phyloP scores from a whole-genome alignment of 2,329 filamentous ascomycete species.

The Fusarium illudens region DNA sequence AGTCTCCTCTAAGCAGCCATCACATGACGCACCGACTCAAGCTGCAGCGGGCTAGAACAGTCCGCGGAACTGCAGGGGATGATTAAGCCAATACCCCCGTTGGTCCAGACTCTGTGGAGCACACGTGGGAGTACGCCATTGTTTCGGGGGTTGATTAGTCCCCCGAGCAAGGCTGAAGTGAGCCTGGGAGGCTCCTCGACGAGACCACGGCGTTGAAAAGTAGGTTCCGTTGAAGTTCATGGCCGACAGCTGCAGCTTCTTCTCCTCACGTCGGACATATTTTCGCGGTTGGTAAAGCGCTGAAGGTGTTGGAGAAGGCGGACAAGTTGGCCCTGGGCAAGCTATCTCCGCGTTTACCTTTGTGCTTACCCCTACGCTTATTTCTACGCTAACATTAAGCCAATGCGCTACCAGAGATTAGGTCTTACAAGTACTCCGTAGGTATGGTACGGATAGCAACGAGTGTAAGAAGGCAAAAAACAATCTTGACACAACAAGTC shows the following conservation, averaged over 20 bases:
- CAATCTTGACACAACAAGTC: no score
- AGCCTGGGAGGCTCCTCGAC: neutral
- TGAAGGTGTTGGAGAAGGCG: neutral
- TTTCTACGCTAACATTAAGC: neutral
- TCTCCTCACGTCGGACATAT: neutral
- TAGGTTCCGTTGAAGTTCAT: constrained; percentile 17
- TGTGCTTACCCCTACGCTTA: neutral
- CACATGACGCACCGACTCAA: neutral
- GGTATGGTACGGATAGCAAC: no score
- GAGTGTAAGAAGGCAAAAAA: no score
- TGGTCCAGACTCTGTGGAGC: constrained; percentile 47
- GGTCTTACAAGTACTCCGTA: neutral
- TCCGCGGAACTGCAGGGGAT: neutral
- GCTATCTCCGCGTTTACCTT: neutral
- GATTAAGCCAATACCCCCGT: neutral
- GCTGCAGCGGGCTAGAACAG: neutral
- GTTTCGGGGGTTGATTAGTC: constrained; percentile 21
- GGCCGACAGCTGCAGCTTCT: neutral
- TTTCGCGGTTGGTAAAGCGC: neutral
- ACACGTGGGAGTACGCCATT: constrained; percentile 10
- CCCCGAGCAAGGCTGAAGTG: constrained; percentile 4
- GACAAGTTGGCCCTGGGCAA: neutral
- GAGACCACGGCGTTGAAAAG: constrained; percentile 9
- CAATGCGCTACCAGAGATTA: neutral
- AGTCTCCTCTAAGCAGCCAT: neutral